Conservation (phyloP, 2,329 filamentous ascomycete species). For the Emmonsiellopsis sp. region DNA sequence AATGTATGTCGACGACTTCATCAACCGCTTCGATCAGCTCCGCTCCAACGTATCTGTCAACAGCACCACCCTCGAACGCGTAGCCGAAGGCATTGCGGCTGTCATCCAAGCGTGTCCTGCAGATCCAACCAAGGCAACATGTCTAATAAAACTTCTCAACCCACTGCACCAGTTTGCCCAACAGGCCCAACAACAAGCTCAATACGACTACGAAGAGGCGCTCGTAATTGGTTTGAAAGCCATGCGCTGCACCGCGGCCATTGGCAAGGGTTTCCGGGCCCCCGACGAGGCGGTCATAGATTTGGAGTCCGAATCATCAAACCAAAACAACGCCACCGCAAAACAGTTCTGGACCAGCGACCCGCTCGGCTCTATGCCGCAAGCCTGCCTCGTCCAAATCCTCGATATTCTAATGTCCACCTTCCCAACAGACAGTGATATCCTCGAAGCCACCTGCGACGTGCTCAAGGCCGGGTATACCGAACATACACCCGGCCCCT, state of each 20-base stretch:
- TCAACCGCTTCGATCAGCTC: conserved; percentile 32
- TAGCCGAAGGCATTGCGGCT: conserved; percentile 35
- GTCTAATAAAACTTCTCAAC: conserved; percentile 27
- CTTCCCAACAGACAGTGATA: conserved; percentile 30
- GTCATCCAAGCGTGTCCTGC: conserved; percentile 32
- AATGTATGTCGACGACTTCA: conserved; percentile 32
- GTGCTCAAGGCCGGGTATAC: conserved; percentile 38
- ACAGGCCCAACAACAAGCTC: conserved; percentile 23
- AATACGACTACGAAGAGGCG: conserved; percentile 23
- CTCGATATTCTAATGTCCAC: conserved; percentile 31
- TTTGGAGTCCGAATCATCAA: conserved; percentile 16
- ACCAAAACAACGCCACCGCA: conserved; percentile 14
- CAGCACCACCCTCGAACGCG: conserved; percentile 29
- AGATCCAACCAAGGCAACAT: conserved; percentile 31
- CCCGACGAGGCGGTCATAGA: conserved; percentile 29
- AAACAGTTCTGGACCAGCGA: conserved; percentile 28
- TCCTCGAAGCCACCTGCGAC: conserved; percentile 37
- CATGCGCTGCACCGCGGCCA: conserved; percentile 31
- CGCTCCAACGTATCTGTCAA: conserved; percentile 28
- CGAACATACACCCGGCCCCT: conserved; percentile 30
- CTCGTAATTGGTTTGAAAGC: conserved; percentile 25
- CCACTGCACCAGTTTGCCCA: conserved; percentile 28
- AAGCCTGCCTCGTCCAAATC: conserved; percentile 30
- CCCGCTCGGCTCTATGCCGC: conserved; percentile 21
- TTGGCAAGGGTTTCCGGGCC: conserved; percentile 30